Evolutionary conservation across 2,329 filamentous ascomycete genomes (phyloP), one percentile per base, ranked within the genome.

Genomic region (Ascochyta rabiei): DNA sequence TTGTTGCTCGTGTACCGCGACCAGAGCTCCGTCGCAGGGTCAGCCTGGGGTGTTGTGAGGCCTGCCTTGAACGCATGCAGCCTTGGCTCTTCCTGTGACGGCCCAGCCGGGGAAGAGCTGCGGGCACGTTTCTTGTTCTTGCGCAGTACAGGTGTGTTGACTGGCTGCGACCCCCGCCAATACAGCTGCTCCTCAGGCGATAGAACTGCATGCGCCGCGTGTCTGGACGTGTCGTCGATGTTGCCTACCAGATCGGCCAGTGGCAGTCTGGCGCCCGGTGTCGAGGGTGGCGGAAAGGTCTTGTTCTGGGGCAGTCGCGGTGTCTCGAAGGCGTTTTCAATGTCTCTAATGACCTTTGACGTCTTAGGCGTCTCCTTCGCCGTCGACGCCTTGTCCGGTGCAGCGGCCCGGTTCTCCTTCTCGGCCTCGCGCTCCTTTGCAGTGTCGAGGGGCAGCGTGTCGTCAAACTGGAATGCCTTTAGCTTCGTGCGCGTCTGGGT

Each of bases 201-300:
- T 16, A 77, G 69, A n/a, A 77, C 72, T 18, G 80, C 76, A 46
- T 76, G 77, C 23, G 76, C 74, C n/a, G 76, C 75, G 53, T 77
- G 76, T 61, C 77, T 80, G 33, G 79, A 76, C 9, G 78, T 78
- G 64, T 86, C 83, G 68, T 87, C 84, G 42, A 80, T 80, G 66
- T 86, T 85, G 58, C 83, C 83, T 40, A 87, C 84, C 28, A 87
- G 75, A 57, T 87, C 84, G 28, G 83, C 83, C 12, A 87, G 74
- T 21, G 84, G 83, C 34, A 87, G 79, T 50, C 83, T 76, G 38
- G 84, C 82, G 21, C 80, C 81, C 2, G 85, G 84, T 13, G 85
- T 87, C 35, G 84, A 84, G 2, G 85, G 85, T 15, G 76, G 76
- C 24, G 76, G 72, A 43, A 63, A 69, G 37, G 64, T 64, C 43